Evolutionary conservation across 78 protist species (phyloP), one percentile per base, ranked within the genome.

Genomic region (Speleostelium caveatum): DNA sequence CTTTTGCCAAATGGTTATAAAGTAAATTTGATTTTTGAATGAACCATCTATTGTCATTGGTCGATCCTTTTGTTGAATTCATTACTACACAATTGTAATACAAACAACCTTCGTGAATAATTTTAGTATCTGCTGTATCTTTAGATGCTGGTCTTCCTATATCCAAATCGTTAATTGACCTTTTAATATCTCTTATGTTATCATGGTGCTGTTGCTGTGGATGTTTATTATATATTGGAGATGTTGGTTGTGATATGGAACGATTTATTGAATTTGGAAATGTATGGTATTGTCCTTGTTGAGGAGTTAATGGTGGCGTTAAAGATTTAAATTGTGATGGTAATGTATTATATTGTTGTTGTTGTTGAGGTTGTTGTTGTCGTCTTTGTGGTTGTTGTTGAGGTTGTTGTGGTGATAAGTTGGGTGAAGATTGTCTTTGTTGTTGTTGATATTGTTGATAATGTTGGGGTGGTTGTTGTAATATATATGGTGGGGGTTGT

Each of bases 71-170:
- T 16, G 75, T 66, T 69, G 38, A 53, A 2, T 66, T 56, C 91
- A 83, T 83, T 22, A 65, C 32, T 22, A 83, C 75, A 21, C 67
- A 77, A 83, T 71, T 83, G 42, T 83, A 83, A 83, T 68, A 83
- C 28, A 83, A 17, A 33, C 62, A 38, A 14, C 91, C 91, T 45
- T 83, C 91, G 33, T 65, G 59, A 55, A 24, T 55, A 35, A 17
- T 79, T n/a, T 67, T 45, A 28, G 51, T 55, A 39, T 65, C 12
- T 79, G 30, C 8, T 14, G 7, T 14, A 6, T 58, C 19, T 58
- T 61, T 19, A 30, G 28, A 8, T 61, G 68, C 2, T 32, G 3
- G 36, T 30, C 6, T 61, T 61, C 2, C 21, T 28, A 5, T 24
- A 61, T 72, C 51, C 14, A 51, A 51, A 72, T 42, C 16, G 7